phyloP scores from a whole-genome alignment of 306 rosid genomes.

The Gynostemma pentaphyllum region DNA sequence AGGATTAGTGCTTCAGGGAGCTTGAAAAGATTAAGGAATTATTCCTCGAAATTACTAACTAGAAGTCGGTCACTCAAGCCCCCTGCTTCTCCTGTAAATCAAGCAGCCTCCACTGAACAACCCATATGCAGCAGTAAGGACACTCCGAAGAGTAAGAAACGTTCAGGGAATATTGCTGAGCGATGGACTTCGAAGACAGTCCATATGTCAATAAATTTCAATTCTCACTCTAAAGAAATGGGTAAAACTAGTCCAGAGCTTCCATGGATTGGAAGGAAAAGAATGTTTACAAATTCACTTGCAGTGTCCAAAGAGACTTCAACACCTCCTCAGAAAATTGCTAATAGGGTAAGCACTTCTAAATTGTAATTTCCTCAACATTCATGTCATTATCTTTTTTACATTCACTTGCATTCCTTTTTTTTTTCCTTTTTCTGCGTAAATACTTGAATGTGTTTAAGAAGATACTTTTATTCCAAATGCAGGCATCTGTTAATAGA shows the following conservation, averaged over 20 bases:
- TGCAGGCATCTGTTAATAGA: slow-evolving; percentile 42
- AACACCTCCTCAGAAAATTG: slow-evolving; percentile 16
- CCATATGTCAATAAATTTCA: slow-evolving; percentile 39
- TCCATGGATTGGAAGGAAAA: slow-evolving; percentile 26
- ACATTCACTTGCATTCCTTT: background rate
- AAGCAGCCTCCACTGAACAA: slow-evolving; percentile 15
- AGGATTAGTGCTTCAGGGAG: slow-evolving; percentile 28
- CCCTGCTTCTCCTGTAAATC: slow-evolving; percentile 18
- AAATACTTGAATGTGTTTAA: slow-evolving; percentile 5
- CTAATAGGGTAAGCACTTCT: slow-evolving; percentile 31
- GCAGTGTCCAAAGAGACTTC: slow-evolving; percentile 20
- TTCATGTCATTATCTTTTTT: background rate
- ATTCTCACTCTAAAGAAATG: slow-evolving; percentile 24
- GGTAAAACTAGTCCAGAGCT: slow-evolving; percentile 25
- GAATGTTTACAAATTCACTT: slow-evolving; percentile 11
- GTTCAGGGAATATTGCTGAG: slow-evolving; percentile 23
- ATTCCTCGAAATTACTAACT: slow-evolving; percentile 25
- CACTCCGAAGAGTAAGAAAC: slow-evolving; percentile 28
- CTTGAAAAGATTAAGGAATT: slow-evolving; percentile 23
- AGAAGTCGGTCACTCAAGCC: slow-evolving; percentile 6
- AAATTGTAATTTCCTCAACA: background rate
- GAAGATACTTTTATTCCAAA: slow-evolving; percentile 1
- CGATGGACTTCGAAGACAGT: slow-evolving; percentile 25
- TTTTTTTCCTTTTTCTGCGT: background rate
- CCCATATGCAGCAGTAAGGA: slow-evolving; percentile 8